Evolutionary conservation across 2,329 filamentous ascomycete species (phyloP), one percentile per base, ranked within the genome.

Genomic region (Alternaria sp.): DNA sequence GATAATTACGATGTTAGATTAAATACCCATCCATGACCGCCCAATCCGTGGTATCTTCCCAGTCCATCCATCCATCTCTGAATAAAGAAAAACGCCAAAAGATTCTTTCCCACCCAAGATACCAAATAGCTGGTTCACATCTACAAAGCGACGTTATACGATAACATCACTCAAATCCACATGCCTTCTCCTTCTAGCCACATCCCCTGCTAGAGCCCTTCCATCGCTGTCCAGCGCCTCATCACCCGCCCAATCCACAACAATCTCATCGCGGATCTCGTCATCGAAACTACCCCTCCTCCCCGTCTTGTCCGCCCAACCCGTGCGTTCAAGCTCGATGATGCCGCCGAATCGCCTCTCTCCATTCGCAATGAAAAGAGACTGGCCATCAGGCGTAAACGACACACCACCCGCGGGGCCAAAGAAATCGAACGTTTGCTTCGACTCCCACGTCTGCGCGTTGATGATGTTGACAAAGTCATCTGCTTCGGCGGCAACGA

Each of bases 401-500:
- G 85, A 84, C 5, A 92, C 81, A 18, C 92, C 92, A 8, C 87
- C 91, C 63, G 93, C 87, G 72, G 92, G 90, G 37, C 92, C 91
- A 77, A 94, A 93, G 59, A 94, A 85, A 64, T 92, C 90, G 10
- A 94, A 80, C 0, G 87, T 87, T 78, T 94, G 92, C 76, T 89
- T 88, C n/a, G 84, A 84, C 21, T 83, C 78, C 71, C 89, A 92
- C 0, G 84, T 88, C 71, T 86, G 75, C 0, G 88, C 90, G 67
- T 94, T 89, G 69, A 94, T 89, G 49, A 94, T 82, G 75, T 87
- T 89, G 73, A 95, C 80, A 61, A 87, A 87, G 74, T 95, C 92
- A 33, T 92, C 90, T 74, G 92, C 90, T 77, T 95, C 92, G 3
- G 90, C 91, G 3, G 89, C 89, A 11, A 93, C 85, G 12, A 95